Evolutionary conservation across 331 rosid species (phyloP).

Genomic region (Malus hybrid): DNA sequence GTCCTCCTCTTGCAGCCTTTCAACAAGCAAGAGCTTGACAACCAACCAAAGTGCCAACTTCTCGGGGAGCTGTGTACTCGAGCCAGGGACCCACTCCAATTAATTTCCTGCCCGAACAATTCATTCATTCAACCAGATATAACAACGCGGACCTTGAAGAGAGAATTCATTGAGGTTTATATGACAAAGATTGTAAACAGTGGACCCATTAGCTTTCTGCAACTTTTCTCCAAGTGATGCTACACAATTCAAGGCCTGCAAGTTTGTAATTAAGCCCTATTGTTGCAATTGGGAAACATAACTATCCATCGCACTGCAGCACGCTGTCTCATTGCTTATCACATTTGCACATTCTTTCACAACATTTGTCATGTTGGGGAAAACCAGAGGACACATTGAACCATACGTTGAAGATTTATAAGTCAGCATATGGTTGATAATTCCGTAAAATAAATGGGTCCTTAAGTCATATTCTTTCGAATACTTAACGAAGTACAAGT

Average conservation of each 20-base stretch:
- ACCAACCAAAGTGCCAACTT: no score
- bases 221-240: conserved; percentile 50
- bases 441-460: neutral
- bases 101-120: no score
- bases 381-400: conserved; percentile 55
- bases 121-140: neutral
- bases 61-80: no score
- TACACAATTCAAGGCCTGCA: conserved; percentile 70
- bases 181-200: conserved; percentile 47
- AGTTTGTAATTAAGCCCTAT: conserved; percentile 61
- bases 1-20: no score
- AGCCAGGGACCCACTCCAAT: no score
- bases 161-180: conserved; percentile 64
- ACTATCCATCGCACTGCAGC: conserved; percentile 47
- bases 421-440: conserved; percentile 11
- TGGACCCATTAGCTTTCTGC: conserved; percentile 42
- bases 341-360: conserved; percentile 37
- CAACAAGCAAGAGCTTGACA: no score
- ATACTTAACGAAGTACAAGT: neutral
- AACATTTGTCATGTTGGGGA: conserved; percentile 42
- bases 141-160: conserved; percentile 53
- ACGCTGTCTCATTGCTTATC: conserved; percentile 31
- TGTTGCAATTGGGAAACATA: conserved; percentile 52
- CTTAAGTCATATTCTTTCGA: neutral
- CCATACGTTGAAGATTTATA: conserved; percentile 19